phyloP scores from a whole-genome alignment of 169 alveolate species.

The Babesia ovata region DNA sequence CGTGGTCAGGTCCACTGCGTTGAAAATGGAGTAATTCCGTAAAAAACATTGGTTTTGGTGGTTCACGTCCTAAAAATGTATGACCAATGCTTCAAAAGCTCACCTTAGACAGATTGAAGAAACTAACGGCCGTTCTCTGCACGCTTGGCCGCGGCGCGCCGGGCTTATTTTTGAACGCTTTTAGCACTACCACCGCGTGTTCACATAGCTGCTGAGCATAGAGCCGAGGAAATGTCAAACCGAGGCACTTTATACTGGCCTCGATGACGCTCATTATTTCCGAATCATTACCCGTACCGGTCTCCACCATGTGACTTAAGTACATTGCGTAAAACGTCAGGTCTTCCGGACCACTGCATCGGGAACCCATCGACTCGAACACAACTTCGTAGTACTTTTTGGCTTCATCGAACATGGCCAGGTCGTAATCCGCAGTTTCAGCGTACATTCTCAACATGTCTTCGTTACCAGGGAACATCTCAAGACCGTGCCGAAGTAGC shows the following conservation, averaged over 20 bases:
- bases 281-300: constrained; percentile 7
- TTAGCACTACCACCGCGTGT: constrained; percentile 12
- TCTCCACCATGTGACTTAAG: constrained; percentile 36
- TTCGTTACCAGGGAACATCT: constrained; percentile 30
- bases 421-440: constrained; percentile 50
- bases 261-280: constrained; percentile 19
- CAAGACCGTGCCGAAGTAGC: constrained; percentile 15
- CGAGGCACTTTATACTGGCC: constrained; percentile 37
- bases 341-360: constrained; percentile 21
- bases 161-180: neutral
- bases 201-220: constrained; percentile 15
- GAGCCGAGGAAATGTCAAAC: constrained; percentile 13
- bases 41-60: constrained; percentile 43
- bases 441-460: constrained; percentile 40
- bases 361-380: constrained; percentile 18
- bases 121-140: constrained; percentile 12
- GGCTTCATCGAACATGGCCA: constrained; percentile 37
- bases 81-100: neutral
- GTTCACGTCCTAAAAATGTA: constrained; percentile 8
- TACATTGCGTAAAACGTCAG: constrained; percentile 4
- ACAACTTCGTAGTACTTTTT: constrained; percentile 21
- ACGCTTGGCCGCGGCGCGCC: neutral
- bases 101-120: constrained; percentile 40
- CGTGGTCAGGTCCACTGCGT: constrained; percentile 41
- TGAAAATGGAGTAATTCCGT: constrained; percentile 22